Evolutionary conservation across 2,329 filamentous ascomycete genomes (phyloP), one percentile per base, ranked within the genome.

Genomic region (Penicillium oxalicum): DNA sequence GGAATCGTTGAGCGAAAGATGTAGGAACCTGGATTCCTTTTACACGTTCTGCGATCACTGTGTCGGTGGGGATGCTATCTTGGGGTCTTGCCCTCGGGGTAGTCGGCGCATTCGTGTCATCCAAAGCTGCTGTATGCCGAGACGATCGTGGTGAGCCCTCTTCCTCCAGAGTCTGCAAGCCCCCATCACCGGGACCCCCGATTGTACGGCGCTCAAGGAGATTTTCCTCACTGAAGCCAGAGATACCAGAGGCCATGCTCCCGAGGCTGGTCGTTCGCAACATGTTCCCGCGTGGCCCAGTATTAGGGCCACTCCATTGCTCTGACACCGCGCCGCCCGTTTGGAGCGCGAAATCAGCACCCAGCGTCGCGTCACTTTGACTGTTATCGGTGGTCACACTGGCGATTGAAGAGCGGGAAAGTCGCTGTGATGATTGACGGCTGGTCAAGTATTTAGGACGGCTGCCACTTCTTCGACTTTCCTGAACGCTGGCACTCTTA

Each of bases 21-120:
- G 93, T 89, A 3, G 91, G 91, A 1, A 96, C 88, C 49, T 91
- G 87, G 11, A 97, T 88, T 61, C 91, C 90, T 59, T 87, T 86
- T 40, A 96, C 86, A 63, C 93, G 91, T 49, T 89, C 86, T 38
- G 90, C 84, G 61, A 96, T 87, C 44, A 90, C 84, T 2, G 90
- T 96, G 63, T 96, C 91, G 1, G 89, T 93, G 2, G 88, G 88
- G 5, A 84, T 80, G 36, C 81, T 70, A 43, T 78, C 73, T 59
- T 68, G 69, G 55, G 79, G 73, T 61, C 76, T 75, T 50, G 83
- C 74, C 66, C 80, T 84, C 1, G 91, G 91, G 2, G 91, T 96
- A 54, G 79, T 79, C 5, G 88, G 79, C 2, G 70, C 73, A 1
- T 75, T 40, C n/a, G 36, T 18, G 63, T 72, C 70, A 37, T 76